Conservation (phyloP, 306 rosid species). For the Acacia melanoxylon region DNA sequence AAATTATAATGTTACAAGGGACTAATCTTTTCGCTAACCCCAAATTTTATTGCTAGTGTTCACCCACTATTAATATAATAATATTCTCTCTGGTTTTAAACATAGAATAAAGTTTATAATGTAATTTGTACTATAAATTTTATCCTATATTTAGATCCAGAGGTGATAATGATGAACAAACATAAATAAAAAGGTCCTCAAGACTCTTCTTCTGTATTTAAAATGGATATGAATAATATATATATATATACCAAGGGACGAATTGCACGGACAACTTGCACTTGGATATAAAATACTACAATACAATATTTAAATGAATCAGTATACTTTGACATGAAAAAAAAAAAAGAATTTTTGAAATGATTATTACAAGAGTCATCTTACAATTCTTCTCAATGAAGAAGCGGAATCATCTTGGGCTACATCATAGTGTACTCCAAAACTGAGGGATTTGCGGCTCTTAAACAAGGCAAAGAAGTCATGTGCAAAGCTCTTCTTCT, state of each 20-base stretch:
- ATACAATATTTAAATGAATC: neutral
- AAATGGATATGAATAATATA: neutral
- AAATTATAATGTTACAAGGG: no score
- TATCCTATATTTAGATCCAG: no score
- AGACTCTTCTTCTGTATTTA: neutral
- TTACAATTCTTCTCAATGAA: slow-evolving; percentile 28
- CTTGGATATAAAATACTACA: neutral
- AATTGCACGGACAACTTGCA: neutral
- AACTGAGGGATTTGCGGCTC: slow-evolving; percentile 33
- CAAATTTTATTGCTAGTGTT: neutral
- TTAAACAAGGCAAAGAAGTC: slow-evolving; percentile 49
- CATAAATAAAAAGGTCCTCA: neutral
- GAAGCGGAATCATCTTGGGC: slow-evolving; percentile 12
- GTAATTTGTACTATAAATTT: no score
- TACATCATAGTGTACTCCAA: slow-evolving; percentile 54
- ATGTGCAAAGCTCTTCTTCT: slow-evolving; percentile 64
- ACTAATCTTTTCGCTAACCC: neutral
- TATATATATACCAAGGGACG: neutral
- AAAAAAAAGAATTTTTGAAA: neutral
- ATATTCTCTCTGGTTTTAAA: no score
- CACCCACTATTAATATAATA: neutral
- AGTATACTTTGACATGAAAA: neutral
- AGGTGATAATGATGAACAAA: no score
- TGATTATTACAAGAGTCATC: slow-evolving; percentile 18
- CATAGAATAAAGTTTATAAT: no score